Base-by-base conservation (phyloP, 495 filamentous ascomycete genomes). In the Daldinia decipiens region DNA sequence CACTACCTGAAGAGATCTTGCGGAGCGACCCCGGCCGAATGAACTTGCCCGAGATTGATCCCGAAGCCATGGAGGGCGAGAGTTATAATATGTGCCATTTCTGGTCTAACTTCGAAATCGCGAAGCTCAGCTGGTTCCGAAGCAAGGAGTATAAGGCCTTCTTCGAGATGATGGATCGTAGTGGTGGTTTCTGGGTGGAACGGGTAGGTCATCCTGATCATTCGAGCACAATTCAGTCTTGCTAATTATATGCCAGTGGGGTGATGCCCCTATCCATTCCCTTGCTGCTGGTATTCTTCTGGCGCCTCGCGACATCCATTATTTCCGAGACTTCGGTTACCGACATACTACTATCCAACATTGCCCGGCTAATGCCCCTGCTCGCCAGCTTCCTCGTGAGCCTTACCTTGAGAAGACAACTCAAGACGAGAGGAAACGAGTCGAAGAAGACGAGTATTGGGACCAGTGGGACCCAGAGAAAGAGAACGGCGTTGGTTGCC, bases 51-150 rank as follows among this genome's bases (percentile, higher is more conserved):
- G 92, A 97, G 52, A 89, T 97, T 50, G 93, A 98, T 77, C 87
- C 89, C 0, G 96, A 98, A 76, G 89, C 90, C 17, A 99, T 99
- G 95, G 96, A 98, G 76, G 92, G 93, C 65, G 95, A 99, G 76
- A 91, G 87, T 70, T 99, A 99, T 83, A 99, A 99, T 84, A 99
- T 99, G 95, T 99, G 95, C 81, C 95, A 99, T 85, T 99, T 98
- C 85, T 99, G 95, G 95, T 97, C 93, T 84, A 99, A 99, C 78
- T 99, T 99, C 65, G 95, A 99, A 81, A 99, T 99, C 81, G 95
- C 95, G 19, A 88, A 90, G 59, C 85, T 99, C 59, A 91, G 92
- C 83, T 99, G 93, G 85, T 98, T 98, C 87, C 88, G 95, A 71
- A 97, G 93, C 82, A 93, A 97, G 80, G 90, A 90, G 73, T 99